phyloP scores from a whole-genome alignment of 805 yeast genomes.

The Saccharomyces mikatae region DNA sequence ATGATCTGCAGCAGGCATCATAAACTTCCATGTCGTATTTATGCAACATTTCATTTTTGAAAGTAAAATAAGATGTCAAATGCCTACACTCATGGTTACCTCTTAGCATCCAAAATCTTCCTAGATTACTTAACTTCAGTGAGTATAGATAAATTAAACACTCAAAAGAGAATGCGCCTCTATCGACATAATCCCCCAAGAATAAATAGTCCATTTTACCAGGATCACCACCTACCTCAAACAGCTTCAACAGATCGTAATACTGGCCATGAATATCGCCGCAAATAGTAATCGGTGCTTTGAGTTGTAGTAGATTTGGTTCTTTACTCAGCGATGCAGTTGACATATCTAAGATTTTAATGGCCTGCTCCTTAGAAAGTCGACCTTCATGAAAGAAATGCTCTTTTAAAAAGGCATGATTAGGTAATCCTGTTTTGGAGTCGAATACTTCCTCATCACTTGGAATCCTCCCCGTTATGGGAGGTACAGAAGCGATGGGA shows the following conservation, averaged over 20 bases:
- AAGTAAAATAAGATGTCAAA: conserved; percentile 82
- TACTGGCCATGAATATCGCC: conserved; percentile 92
- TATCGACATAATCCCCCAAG: conserved; percentile 85
- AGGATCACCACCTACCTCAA: conserved; percentile 86
- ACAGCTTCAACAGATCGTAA: conserved; percentile 74
- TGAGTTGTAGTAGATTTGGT: conserved; percentile 66
- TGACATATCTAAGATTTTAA: conserved; percentile 53
- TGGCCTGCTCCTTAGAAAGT: conserved; percentile 56
- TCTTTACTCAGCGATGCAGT: conserved; percentile 52
- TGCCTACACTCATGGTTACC: conserved; percentile 92
- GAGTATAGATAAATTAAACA: conserved; percentile 63
- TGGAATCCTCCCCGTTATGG: conserved; percentile 58
- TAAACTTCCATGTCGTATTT: conserved; percentile 59
- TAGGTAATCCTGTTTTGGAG: conserved; percentile 49
- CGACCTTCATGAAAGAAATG: conserved; percentile 76
- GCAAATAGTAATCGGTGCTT: conserved; percentile 85
- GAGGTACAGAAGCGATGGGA: conserved; percentile 41
- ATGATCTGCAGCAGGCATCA: conserved; percentile 60
- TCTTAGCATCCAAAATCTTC: conserved; percentile 64
- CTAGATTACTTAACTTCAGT: conserved; percentile 63
- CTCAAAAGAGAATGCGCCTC: conserved; percentile 81
- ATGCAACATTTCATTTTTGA: conserved; percentile 74
- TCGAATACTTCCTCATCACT: conserved; percentile 55
- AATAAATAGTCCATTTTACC: conserved; percentile 59
- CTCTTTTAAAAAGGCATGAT: conserved; percentile 52